A percentile compares a stretch with the other conserved stretches of the same genome.
Conservation (phyloP, 805 yeast species). For the Lipomyces starkeyi region DNA sequence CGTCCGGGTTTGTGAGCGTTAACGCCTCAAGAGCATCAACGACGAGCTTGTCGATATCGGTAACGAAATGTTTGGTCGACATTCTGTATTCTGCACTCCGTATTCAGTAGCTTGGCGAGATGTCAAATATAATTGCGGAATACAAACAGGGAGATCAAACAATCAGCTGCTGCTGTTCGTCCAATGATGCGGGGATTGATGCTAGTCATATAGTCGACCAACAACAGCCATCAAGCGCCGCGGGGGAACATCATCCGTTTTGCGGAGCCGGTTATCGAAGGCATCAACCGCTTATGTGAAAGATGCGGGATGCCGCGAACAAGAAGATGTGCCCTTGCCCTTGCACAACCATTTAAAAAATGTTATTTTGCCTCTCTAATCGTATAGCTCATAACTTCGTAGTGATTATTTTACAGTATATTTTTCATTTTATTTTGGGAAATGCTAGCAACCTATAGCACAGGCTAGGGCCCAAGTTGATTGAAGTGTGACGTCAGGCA, state of each 20-base stretch:
- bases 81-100: conserved; percentile 18
- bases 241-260: too few species aligned
- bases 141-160: not conserved
- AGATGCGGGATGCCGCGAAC: too few species aligned
- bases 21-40: conserved; percentile 58
- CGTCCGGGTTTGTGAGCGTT: conserved; percentile 59
- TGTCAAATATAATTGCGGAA: not conserved
- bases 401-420: too few species aligned
- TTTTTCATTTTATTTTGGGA: too few species aligned
- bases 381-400: too few species aligned
- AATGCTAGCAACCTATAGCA: too few species aligned
- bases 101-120: too few species aligned
- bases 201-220: not conserved
- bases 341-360: too few species aligned
- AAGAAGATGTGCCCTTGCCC: too few species aligned
- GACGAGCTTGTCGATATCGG: conserved; percentile 44
- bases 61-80: conserved; percentile 45
- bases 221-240: not conserved
- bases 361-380: too few species aligned
- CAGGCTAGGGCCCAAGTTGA: too few species aligned
- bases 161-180: not conserved
- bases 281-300: not conserved
- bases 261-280: not conserved
- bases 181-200: not conserved
- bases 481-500: too few species aligned